phyloP scores from a whole-genome alignment of 2,329 filamentous ascomycete species.

The Talaromyces funiculosus region DNA sequence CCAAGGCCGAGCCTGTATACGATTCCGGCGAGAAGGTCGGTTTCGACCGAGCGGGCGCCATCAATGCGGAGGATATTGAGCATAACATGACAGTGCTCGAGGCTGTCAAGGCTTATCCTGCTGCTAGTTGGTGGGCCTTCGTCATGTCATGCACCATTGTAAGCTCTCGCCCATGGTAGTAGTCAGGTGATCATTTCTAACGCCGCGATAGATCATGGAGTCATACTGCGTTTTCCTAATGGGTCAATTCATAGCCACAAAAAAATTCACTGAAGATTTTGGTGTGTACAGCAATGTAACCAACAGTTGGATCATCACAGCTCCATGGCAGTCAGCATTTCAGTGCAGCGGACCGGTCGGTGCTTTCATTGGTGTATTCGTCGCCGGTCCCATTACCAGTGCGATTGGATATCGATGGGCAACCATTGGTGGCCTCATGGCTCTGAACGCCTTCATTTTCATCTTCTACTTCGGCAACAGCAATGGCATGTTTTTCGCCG shows the following conservation, averaged over 20 bases:
- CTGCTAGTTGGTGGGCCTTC: slow-evolving; percentile 52
- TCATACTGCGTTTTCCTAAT: slow-evolving; percentile 59
- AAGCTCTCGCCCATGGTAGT: slow-evolving; percentile 24
- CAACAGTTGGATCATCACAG: slow-evolving; percentile 38
- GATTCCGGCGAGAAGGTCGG: slow-evolving; percentile 35
- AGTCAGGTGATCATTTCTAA: slow-evolving; percentile 22
- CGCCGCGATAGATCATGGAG: slow-evolving; percentile 54
- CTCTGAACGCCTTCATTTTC: slow-evolving; percentile 48
- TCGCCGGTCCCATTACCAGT: slow-evolving; percentile 51
- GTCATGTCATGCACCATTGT: slow-evolving; percentile 54
- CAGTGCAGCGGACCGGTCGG: slow-evolving; percentile 51
- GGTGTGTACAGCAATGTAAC: slow-evolving; percentile 36
- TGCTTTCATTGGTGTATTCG: slow-evolving; percentile 44
- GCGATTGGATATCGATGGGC: slow-evolving; percentile 58
- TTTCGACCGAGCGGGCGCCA: slow-evolving; percentile 49
- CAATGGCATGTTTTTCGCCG: slow-evolving; percentile 44
- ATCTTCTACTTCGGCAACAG: slow-evolving; percentile 47
- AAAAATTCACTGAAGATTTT: slow-evolving; percentile 42
- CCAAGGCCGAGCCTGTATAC: slow-evolving; percentile 26
- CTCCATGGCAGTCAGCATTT: slow-evolving; percentile 56
- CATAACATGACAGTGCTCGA: slow-evolving; percentile 42
- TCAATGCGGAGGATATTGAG: slow-evolving; percentile 53
- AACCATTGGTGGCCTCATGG: slow-evolving; percentile 50
- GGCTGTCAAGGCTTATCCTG: slow-evolving; percentile 49
- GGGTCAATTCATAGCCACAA: slow-evolving; percentile 53